Evolutionary conservation across 176 grass and related monocot genomes (phyloP), one percentile per base, ranked within the genome.

Genomic region (Eleusine coracana): DNA sequence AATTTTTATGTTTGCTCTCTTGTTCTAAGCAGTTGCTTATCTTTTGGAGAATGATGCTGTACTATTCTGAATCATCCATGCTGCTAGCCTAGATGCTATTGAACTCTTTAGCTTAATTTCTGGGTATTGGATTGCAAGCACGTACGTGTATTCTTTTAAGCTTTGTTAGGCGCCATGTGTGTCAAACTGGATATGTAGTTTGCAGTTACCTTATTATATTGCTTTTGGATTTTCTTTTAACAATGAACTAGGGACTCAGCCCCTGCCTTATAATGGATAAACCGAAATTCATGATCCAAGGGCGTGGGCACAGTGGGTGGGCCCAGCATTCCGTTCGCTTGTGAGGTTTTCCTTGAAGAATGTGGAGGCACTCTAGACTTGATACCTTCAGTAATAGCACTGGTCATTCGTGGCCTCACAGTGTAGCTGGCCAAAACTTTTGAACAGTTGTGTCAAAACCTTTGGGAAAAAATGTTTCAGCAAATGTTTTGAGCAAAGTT

Each of bases 1-100:
- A 68, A 60, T 65, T 5, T 76, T 84, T 39, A 66, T 88, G 1
- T 41, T n/a, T 73, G 44, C 41, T 86, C 16, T 82, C 12, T 65
- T 77, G 16, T 77, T 4, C 76, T 37, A 10, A 50, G 46, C 21
- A 60, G n/a, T 68, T 72, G 3, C 51, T 70, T 77, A 1, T 36
- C 14, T 74, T 86, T 52, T 66, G 1, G 21, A 54, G 11, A 34
- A 13, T 68, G 36, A 16, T 64, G 20, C 31, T 73, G 2, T 9
- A 52, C 37, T 66, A 52, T 66, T 74, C n/a, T 41, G 12, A 68
- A 68, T 27, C n/a, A 79, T 39, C 31, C 29, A 73, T 73, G 58
- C 4, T 49, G 6, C 40, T 74, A 20, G 15, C 15, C 17, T 74
- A 34, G 6, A 14, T 73, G 15, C 25, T 76, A 34, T 76, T 18